Conservation (phyloP, 2,329 filamentous ascomycete species). For the Aspergillus pseudoviridinutans region DNA sequence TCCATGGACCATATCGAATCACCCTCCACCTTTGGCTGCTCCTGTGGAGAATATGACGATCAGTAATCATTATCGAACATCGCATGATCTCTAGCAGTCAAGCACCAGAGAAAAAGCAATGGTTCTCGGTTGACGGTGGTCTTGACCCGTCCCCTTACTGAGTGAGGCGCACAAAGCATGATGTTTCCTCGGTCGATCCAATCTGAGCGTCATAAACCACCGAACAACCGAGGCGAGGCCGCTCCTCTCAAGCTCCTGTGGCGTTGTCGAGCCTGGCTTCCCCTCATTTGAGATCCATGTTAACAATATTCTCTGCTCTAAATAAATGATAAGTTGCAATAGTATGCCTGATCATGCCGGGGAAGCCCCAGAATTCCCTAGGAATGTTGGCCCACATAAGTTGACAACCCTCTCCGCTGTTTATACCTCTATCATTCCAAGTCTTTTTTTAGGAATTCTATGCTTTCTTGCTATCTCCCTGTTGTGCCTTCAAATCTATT, state of each 20-base stretch:
- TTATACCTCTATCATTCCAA: not conserved
- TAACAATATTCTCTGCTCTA: not conserved
- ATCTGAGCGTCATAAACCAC: not conserved
- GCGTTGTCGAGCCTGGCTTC: not conserved
- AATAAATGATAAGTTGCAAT: not conserved
- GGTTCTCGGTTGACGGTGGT: not conserved
- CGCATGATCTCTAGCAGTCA: not conserved
- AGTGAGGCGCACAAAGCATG: not conserved
- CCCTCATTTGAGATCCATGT: not conserved
- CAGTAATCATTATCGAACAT: not conserved
- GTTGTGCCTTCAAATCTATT: not conserved
- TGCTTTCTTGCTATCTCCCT: not conserved
- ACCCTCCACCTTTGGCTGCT: not conserved
- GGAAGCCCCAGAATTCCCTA: too few relatives aligned
- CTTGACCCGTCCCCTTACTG: too few relatives aligned
- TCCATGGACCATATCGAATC: not conserved
- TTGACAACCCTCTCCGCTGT: not conserved
- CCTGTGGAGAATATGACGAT: not conserved
- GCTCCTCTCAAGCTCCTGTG: not conserved
- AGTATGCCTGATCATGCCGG: too few relatives aligned
- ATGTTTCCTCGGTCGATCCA: not conserved
- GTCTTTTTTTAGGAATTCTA: not conserved
- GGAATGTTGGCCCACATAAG: too few relatives aligned
- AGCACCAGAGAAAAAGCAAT: not conserved
- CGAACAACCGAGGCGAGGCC: not conserved